A percentile compares a stretch with the other conserved stretches of the same genome.
These are phyloP conservation scores for Talaromyces sp. DNA, from an alignment of 2,329 filamentous ascomycete species.

Conservation along the genomic window DNA sequence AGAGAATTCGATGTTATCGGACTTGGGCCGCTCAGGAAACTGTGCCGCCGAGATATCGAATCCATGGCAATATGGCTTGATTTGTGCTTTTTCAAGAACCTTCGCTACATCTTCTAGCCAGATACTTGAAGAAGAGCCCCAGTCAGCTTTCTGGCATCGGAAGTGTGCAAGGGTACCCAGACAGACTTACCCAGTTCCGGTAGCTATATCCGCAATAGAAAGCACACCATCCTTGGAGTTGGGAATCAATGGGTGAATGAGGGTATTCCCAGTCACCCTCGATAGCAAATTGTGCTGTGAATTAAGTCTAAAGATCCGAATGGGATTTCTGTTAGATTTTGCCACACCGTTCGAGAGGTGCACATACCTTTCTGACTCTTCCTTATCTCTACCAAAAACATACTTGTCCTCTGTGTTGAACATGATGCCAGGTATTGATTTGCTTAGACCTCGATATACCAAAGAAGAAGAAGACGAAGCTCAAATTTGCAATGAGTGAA, in stretches of 20 bases:
- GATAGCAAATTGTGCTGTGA: neutral
- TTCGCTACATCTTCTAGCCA: neutral
- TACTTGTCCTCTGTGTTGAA: neutral
- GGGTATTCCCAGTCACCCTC: neutral
- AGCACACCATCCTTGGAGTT: neutral
- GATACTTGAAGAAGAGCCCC: neutral
- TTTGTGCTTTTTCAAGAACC: neutral
- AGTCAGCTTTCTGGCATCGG: neutral
- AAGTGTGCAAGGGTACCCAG: too few species aligned
- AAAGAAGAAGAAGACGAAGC: too few species aligned
- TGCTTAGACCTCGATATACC: too few species aligned
- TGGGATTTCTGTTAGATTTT: neutral
- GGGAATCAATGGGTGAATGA: neutral
- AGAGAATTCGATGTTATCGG: neutral
- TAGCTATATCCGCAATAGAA: neutral
- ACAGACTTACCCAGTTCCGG: neutral
- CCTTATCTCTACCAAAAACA: neutral
- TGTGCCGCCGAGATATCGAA: neutral
- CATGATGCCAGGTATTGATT: neutral
- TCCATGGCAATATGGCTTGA: neutral
- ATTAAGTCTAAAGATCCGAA: neutral
- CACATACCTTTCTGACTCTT: neutral
- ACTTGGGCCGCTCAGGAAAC: neutral
- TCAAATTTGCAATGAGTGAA: too few species aligned
- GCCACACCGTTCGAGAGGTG: too few species aligned